Evolutionary conservation across 495 filamentous ascomycete genomes (phyloP), one percentile per base, ranked within the genome.

Genomic region (Peziza echinospora): DNA sequence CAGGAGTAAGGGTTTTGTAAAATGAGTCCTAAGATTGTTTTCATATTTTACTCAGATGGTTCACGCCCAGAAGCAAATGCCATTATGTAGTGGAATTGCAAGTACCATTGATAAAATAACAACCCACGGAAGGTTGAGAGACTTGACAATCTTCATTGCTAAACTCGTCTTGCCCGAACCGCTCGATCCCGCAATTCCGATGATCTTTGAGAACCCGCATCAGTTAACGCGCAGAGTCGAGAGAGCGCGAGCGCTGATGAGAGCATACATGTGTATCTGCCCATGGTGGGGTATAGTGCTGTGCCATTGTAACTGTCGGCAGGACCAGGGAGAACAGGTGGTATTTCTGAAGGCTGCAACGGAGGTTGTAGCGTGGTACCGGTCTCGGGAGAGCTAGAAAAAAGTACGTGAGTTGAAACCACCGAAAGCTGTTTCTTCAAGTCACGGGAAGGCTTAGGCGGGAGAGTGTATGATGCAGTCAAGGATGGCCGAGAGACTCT

Each of bases 131-230:
- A 96, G 66, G 63, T 86, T 93, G 53, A 97, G 63, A 48, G 81
- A 79, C 47, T 69, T 76, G 45, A 96, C 84, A 53, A 97, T 92
- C 43, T 85, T 84, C 50, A 86, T 74, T 21, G 91, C 85, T 45
- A 97, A 65, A 2, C 84, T 92, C n/a, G 86, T 93, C 67, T 97
- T 97, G 30, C 89, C 89, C 22, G 86, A 94, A 45, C 91, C 91
- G 17, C 86, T 94, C 59, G 82, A 89, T 10, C 89, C 89, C 39
- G 91, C 89, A 48, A 97, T 78, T 41, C 85, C 89, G 56, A 97
- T 96, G 55, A 97, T 94, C 57, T 59, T 1, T 8, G 9, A 30
- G 53, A n/a, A n/a, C n/a, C n/a, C n/a, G n/a, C n/a, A 34, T 8
- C n/a, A 34, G 26, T 8, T 34, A 34, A 34, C n/a, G 8, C 26